Conservation (phyloP, 2,329 filamentous ascomycete genomes). For the Triangularia setosa region DNA sequence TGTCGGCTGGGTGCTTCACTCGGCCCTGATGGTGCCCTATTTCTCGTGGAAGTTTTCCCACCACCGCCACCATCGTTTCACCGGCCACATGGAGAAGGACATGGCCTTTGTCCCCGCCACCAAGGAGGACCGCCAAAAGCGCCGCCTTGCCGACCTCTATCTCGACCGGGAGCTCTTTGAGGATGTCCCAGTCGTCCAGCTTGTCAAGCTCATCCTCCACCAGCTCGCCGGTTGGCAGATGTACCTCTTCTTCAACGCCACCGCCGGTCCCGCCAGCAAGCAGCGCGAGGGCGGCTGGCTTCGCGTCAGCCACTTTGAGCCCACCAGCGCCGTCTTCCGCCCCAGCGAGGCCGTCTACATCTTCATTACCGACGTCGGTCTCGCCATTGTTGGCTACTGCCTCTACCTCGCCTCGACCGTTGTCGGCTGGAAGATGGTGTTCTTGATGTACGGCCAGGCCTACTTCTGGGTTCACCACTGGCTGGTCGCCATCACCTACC, state of each 20-base stretch:
- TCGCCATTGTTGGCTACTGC: conserved; percentile 46
- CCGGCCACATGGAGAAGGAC: conserved; percentile 64
- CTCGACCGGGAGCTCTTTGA: conserved; percentile 54
- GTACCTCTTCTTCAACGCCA: conserved; percentile 59
- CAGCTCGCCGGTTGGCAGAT: conserved; percentile 62
- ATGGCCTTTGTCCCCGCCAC: conserved; percentile 59
- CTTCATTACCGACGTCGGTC: conserved; percentile 56
- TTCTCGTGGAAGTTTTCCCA: conserved; percentile 72
- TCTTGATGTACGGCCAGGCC: conserved; percentile 58
- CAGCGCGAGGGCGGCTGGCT: conserved; percentile 43
- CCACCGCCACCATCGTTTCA: conserved; percentile 65
- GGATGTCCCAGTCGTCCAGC: conserved; percentile 56
- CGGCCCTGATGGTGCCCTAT: conserved; percentile 63
- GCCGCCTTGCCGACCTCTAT: conserved; percentile 37
- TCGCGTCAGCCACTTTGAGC: conserved; percentile 56
- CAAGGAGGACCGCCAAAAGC: conserved; percentile 34
- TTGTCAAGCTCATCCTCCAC: conserved; percentile 54
- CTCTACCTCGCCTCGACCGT: conserved; percentile 50
- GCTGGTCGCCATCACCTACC: conserved; percentile 77
- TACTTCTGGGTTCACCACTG: conserved; percentile 97
- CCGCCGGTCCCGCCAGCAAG: conserved; percentile 45
- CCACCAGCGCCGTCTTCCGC: conserved; percentile 58
- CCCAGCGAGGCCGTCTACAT: conserved; percentile 54
- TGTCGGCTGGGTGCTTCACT: conserved; percentile 63
- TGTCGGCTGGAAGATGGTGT: conserved; percentile 54